phyloP scores from a whole-genome alignment of 2,329 filamentous ascomycete species.

The Aspergillus sp. region DNA sequence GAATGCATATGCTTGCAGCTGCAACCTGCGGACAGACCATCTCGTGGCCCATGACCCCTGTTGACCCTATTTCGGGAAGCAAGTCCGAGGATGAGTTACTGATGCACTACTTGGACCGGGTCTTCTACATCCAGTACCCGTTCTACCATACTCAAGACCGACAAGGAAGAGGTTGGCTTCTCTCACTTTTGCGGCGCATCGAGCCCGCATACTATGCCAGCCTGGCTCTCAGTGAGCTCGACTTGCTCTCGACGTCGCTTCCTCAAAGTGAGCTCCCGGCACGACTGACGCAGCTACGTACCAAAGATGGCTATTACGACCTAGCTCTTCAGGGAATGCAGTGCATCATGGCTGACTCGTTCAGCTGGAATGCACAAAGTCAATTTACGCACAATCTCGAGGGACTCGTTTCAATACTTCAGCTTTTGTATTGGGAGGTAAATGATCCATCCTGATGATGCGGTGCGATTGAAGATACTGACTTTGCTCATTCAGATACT shows the following conservation, averaged over 20 bases:
- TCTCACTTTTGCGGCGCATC: background rate
- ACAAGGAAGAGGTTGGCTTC: slow-evolving; percentile 2
- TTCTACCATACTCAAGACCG: background rate
- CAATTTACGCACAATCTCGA: background rate
- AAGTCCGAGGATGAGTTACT: background rate
- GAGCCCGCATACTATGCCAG: background rate
- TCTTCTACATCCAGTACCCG: slow-evolving; percentile 4
- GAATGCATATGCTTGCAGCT: background rate
- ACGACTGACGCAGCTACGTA: background rate
- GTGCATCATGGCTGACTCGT: background rate
- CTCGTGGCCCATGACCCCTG: background rate
- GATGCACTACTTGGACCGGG: slow-evolving; percentile 6
- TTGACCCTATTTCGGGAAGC: background rate
- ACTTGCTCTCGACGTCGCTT: background rate
- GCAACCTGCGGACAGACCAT: background rate
- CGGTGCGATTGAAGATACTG: background rate
- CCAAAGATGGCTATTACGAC: background rate
- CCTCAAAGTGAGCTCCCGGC: background rate
- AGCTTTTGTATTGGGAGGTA: background rate
- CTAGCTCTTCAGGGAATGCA: background rate
- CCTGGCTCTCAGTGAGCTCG: slow-evolving; percentile 1
- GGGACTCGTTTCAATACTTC: background rate
- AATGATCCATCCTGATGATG: background rate
- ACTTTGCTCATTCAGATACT: background rate
- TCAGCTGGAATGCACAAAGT: background rate